A percentile compares a stretch with the other conserved stretches of the same genome.
Conservation (phyloP, 2,329 filamentous ascomycete genomes). For the Penicillium sclerotiorum region DNA sequence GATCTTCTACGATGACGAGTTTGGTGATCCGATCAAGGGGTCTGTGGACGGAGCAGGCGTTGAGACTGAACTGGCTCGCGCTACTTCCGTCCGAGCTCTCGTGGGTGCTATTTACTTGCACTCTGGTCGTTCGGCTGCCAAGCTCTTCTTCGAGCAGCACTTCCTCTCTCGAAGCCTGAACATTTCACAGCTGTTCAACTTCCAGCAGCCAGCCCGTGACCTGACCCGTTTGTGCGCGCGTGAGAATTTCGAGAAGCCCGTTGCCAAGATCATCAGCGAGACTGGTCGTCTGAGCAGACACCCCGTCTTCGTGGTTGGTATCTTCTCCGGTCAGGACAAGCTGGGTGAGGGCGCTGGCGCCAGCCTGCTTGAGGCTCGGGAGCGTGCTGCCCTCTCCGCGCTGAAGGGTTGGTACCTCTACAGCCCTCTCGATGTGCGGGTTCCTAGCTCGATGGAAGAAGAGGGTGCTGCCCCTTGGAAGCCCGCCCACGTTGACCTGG, state of each 20-base stretch:
- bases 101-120: conserved; percentile 86
- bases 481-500: conserved; percentile 69
- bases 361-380: conserved; percentile 74
- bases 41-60: conserved; percentile 38
- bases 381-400: conserved; percentile 78
- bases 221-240: conserved; percentile 79
- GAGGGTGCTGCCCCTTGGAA: conserved; percentile 65
- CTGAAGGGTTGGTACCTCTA: conserved; percentile 97
- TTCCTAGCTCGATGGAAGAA: conserved; percentile 71
- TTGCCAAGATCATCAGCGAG: conserved; percentile 86
- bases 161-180: conserved; percentile 79
- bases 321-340: conserved; percentile 89
- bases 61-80: conserved; percentile 63
- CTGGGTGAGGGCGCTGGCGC: conserved; percentile 85
- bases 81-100: conserved; percentile 79
- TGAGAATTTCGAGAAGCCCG: conserved; percentile 84
- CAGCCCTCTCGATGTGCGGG: conserved; percentile 68
- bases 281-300: conserved; percentile 82
- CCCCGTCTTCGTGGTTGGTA: conserved; percentile 90
- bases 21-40: conserved; percentile 64
- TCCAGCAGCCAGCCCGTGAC: conserved; percentile 81
- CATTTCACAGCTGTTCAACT: conserved; percentile 76
- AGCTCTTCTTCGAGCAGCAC: conserved; percentile 81
- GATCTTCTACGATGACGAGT: conserved; percentile 80
- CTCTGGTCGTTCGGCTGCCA: conserved; percentile 74